A percentile compares a stretch with the other conserved stretches of the same genome.
These are phyloP conservation scores for Geranium brycei DNA, from an alignment of 345 rosid genomes.

Conservation along the genomic window DNA sequence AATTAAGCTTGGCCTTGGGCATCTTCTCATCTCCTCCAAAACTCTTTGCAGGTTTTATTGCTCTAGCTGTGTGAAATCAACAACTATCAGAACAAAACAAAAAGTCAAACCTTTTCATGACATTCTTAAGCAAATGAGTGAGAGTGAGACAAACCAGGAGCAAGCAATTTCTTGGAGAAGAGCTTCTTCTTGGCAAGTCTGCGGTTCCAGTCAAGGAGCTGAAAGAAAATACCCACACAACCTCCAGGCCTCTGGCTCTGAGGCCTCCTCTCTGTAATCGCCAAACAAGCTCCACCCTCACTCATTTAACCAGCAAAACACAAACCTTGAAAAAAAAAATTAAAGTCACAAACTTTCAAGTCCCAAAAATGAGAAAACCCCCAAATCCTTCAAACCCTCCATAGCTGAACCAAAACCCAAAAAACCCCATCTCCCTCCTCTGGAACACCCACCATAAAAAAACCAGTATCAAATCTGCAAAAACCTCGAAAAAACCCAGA, in stretches of 20 bases:
- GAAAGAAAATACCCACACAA: slow-evolving; percentile 84
- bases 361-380: background rate
- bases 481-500: background rate
- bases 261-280: slow-evolving; percentile 55
- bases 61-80: slow-evolving; percentile 27
- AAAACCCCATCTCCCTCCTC: background rate
- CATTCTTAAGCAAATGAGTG: background rate
- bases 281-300: slow-evolving; percentile 40
- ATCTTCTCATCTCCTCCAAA: slow-evolving; percentile 74
- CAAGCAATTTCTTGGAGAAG: slow-evolving; percentile 63
- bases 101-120: background rate
- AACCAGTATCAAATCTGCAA: background rate
- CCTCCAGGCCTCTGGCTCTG: slow-evolving; percentile 55
- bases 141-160: slow-evolving; percentile 35
- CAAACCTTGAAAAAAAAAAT: background rate
- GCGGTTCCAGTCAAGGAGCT: slow-evolving; percentile 83
- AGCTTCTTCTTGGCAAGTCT: slow-evolving; percentile 72
- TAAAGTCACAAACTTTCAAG: background rate
- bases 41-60: slow-evolving; percentile 45
- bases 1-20: slow-evolving; percentile 62
- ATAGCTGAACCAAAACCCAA: background rate
- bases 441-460: background rate
- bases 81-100: slow-evolving; percentile 1
- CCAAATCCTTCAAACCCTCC: background rate
- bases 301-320: slow-evolving; percentile 20